Percentiles rank a stretch among this genome's conserved stretches.
Conservation (phyloP, 176 grass and related monocot genomes). For the Bothriochloa decipiens region DNA sequence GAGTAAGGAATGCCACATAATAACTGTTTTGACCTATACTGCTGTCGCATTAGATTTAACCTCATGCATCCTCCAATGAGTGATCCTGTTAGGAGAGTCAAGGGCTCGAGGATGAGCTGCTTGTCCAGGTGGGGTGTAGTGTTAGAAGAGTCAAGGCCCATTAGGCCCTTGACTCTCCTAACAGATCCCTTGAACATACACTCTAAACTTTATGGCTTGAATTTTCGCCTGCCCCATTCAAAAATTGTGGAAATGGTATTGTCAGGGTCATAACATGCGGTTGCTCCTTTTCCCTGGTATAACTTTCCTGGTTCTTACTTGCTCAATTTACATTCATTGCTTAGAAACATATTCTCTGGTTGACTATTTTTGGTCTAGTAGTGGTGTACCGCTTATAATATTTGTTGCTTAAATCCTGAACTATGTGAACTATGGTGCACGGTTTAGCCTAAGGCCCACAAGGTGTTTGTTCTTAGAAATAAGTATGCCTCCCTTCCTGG, state of each 20-base stretch:
- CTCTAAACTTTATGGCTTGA: not conserved
- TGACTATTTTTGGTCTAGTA: not conserved
- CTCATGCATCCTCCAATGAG: slow-evolving; percentile 2
- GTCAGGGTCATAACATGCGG: not conserved
- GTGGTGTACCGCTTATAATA: not conserved
- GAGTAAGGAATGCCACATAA: not conserved
- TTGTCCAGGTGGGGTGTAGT: no score
- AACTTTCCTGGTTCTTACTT: not conserved
- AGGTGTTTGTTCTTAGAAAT: not conserved
- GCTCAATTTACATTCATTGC: not conserved
- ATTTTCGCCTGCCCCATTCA: not conserved
- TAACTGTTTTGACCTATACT: slow-evolving; percentile 12
- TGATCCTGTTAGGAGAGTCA: not conserved
- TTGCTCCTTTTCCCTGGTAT: not conserved
- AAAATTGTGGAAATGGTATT: slow-evolving; percentile 5
- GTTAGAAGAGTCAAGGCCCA: no score
- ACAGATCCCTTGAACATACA: not conserved
- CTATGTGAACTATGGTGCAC: slow-evolving; percentile 4
- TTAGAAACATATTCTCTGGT: not conserved
- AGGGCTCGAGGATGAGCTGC: no score
- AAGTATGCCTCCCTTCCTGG: not conserved
- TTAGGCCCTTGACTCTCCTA: no score
- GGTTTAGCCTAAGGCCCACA: not conserved
- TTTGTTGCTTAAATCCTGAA: slow-evolving; percentile 4
- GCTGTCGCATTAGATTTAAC: not conserved